Evolutionary conservation across 306 rosid species (phyloP).

Genomic region (Canavalia gladiata): DNA sequence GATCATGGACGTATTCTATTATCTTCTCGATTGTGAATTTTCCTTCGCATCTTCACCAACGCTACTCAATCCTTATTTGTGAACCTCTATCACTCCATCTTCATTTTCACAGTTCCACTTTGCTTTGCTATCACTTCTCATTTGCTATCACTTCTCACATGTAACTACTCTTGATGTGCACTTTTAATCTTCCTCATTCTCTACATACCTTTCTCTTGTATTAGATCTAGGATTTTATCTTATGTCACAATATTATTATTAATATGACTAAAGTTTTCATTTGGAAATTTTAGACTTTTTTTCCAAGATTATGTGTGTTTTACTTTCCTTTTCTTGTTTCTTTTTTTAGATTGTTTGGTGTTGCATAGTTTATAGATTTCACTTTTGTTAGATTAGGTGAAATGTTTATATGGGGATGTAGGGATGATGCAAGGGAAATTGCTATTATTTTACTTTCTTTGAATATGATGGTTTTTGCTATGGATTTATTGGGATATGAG

Average conservation of each 20-base stretch:
- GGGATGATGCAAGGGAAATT: constrained; percentile 99
- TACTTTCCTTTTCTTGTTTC: background rate
- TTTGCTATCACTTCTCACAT: no score
- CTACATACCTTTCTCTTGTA: no score
- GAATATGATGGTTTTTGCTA: constrained; percentile 89
- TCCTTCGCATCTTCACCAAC: no score
- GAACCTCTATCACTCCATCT: no score
- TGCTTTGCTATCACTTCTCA: no score
- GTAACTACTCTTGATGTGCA: no score
- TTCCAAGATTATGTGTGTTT: constrained; percentile 18
- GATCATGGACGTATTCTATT: no score
- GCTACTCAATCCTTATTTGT: no score
- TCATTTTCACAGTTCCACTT: no score
- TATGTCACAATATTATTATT: background rate
- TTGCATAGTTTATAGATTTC: constrained; percentile 34
- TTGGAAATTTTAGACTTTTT: constrained; percentile 18
- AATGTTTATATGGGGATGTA: constrained; percentile 70
- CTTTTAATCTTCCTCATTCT: no score
- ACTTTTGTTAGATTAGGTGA: constrained; percentile 50
- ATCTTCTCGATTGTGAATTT: no score
- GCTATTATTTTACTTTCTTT: constrained; percentile 96
- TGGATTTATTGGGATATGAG: constrained; percentile 98
- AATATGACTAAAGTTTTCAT: constrained; percentile 28
- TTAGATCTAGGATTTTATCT: no score
- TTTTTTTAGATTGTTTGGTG: background rate